A percentile compares a stretch with the other conserved stretches of the same genome.
These are phyloP conservation scores for Abelmoschus esculentus DNA, from an alignment of 345 rosid genomes.

Conservation along the genomic window DNA sequence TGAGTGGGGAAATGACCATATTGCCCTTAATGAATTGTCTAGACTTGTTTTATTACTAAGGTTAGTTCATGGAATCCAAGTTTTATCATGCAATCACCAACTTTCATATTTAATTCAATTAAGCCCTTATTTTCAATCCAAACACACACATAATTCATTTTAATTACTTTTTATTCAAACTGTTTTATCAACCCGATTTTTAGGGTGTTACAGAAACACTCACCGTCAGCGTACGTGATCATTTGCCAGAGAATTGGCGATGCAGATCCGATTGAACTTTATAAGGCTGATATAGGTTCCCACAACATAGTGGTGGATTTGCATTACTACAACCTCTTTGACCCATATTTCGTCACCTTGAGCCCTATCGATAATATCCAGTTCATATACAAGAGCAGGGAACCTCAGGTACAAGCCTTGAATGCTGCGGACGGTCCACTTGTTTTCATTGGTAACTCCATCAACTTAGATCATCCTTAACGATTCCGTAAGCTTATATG, in stretches of 20 bases:
- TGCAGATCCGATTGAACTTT: constrained; percentile 62
- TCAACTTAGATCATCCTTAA: not conserved
- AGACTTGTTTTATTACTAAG: too few species aligned
- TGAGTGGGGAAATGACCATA: too few species aligned
- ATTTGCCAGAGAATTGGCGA: constrained; percentile 73
- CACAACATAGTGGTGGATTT: constrained; percentile 59
- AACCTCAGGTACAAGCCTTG: constrained; percentile 46
- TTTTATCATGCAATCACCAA: too few species aligned
- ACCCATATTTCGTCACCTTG: constrained; percentile 45
- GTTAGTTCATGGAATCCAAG: too few species aligned
- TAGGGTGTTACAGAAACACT: constrained; percentile 49
- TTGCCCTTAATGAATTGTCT: too few species aligned
- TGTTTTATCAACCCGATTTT: too few species aligned
- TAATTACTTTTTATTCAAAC: too few species aligned
- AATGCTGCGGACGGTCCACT: constrained; percentile 45
- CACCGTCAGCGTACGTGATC: constrained; percentile 50
- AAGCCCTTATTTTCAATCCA: too few species aligned
- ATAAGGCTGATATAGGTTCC: constrained; percentile 49
- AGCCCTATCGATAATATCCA: constrained; percentile 44
- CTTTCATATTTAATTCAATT: too few species aligned
- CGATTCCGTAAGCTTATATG: not conserved
- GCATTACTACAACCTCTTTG: constrained; percentile 69
- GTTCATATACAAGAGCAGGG: constrained; percentile 44
- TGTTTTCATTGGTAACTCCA: constrained; percentile 42
- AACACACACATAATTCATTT: too few species aligned